These are phyloP conservation scores for Vaccinium macrocarpon DNA, from an alignment of 148 eudicot species.

Conservation along the genomic window DNA sequence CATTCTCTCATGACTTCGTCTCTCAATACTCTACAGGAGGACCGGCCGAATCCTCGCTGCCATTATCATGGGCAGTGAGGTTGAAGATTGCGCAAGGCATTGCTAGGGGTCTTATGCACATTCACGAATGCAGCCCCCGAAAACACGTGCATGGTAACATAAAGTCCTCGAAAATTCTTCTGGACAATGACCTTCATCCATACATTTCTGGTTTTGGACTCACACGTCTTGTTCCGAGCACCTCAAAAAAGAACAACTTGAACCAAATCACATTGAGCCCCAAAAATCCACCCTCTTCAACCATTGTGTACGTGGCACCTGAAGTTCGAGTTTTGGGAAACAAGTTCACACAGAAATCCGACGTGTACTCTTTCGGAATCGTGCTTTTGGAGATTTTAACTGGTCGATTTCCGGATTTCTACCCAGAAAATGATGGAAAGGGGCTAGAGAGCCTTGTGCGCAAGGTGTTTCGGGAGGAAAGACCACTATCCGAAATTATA, in stretches of 20 bases:
- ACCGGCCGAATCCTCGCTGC: conserved; percentile 47
- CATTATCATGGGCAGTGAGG: conserved; percentile 76
- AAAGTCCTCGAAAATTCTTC: conserved; percentile 86
- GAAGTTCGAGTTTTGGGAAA: conserved; percentile 46
- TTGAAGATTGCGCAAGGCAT: conserved; percentile 66
- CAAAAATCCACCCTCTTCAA: conserved; percentile 33
- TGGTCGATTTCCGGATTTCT: conserved; percentile 48
- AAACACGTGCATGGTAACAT: conserved; percentile 77
- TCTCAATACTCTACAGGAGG: conserved; percentile 41
- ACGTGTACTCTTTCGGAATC: conserved; percentile 86
- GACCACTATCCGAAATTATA: conserved; percentile 79
- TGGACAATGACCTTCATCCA: conserved; percentile 73
- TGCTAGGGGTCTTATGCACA: conserved; percentile 72
- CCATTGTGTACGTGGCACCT: conserved; percentile 54
- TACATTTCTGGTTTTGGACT: conserved; percentile 85
- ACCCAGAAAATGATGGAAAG: conserved; percentile 50
- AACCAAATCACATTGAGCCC: conserved; percentile 37
- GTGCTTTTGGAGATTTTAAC: conserved; percentile 84
- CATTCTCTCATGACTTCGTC: not conserved
- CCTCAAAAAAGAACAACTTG: conserved; percentile 40
- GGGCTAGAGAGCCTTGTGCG: conserved; percentile 61
- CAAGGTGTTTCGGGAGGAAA: conserved; percentile 70
- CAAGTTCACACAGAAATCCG: conserved; percentile 68
- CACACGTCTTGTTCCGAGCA: conserved; percentile 47
- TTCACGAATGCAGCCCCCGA: conserved; percentile 84